Evolutionary conservation across 2,329 filamentous ascomycete genomes (phyloP).

Genomic region (Beauveria sp.): DNA sequence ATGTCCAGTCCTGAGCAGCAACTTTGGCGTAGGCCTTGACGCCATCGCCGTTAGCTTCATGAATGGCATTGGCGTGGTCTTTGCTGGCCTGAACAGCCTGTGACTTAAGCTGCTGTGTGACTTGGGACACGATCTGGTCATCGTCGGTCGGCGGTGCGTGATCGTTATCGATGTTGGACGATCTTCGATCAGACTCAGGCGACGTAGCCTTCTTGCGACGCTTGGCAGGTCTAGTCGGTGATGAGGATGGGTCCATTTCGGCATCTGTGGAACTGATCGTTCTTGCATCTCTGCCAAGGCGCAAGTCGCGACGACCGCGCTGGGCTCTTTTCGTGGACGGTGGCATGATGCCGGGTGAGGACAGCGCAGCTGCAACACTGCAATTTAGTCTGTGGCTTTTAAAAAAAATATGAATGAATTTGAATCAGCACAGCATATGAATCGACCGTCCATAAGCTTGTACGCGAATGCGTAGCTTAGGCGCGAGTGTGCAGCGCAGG

Average conservation of each 20-base stretch:
- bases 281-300: constrained; percentile 27
- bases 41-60: constrained; percentile 53
- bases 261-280: constrained; percentile 17
- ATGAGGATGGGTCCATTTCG: constrained; percentile 48
- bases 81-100: constrained; percentile 50
- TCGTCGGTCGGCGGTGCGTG: constrained; percentile 39
- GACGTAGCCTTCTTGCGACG: constrained; percentile 48
- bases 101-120: constrained; percentile 44
- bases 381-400: neutral
- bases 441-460: neutral
- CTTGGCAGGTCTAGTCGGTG: constrained; percentile 55
- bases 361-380: constrained; percentile 1
- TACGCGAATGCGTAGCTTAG: neutral
- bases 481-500: neutral
- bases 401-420: neutral
- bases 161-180: constrained; percentile 22
- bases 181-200: constrained; percentile 13
- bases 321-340: constrained; percentile 30
- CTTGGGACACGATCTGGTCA: constrained; percentile 48
- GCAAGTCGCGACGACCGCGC: constrained; percentile 31
- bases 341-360: constrained; percentile 23
- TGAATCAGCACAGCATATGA: neutral
- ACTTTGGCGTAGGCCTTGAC: constrained; percentile 77
- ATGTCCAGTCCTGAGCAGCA: constrained; percentile 75
- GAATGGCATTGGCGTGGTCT: constrained; percentile 56